Percentiles rank a stretch among this genome's conserved stretches.
Evolutionary conservation across 2,329 filamentous ascomycete species (phyloP).

Genomic region (Huntiella decipiens): DNA sequence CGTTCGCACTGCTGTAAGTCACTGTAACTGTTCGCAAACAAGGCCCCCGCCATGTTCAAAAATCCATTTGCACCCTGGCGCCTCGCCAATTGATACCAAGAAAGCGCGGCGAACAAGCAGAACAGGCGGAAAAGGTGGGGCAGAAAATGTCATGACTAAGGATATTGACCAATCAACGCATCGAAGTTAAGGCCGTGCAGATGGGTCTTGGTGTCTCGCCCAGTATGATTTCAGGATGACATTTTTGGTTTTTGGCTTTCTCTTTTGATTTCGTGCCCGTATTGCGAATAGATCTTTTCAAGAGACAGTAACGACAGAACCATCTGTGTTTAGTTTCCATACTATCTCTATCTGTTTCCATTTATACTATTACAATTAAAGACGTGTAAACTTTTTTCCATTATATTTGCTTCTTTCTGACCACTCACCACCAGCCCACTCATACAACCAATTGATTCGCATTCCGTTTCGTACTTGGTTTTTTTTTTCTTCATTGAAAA

Average conservation of each 20-base stretch:
- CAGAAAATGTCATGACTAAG: slow-evolving; percentile 7
- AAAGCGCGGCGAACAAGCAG: not conserved
- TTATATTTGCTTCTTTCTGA: not conserved
- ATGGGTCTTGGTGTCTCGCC: not conserved
- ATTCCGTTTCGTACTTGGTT: not conserved
- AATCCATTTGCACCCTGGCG: not conserved
- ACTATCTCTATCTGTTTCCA: not conserved
- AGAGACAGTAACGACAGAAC: no score
- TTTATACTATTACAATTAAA: not conserved
- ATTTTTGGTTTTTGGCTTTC: not conserved
- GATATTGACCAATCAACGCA: slow-evolving; percentile 2
- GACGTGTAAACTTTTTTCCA: not conserved
- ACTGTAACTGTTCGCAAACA: not conserved
- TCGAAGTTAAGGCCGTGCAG: slow-evolving; percentile 5
- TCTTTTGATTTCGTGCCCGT: not conserved
- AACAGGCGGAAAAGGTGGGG: slow-evolving; percentile 4
- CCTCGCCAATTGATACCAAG: not conserved
- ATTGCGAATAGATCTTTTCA: not conserved
- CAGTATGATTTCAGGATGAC: not conserved
- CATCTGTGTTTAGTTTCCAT: not conserved
- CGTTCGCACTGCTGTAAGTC: not conserved
- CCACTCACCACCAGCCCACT: not conserved
- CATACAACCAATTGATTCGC: not conserved
- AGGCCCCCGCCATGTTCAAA: not conserved
- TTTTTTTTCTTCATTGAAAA: slow-evolving; percentile 2